These are phyloP conservation scores for Lentinula novae-zelandiae DNA, from an alignment of 1,284 basidiomycete species.

Conservation along the genomic window DNA sequence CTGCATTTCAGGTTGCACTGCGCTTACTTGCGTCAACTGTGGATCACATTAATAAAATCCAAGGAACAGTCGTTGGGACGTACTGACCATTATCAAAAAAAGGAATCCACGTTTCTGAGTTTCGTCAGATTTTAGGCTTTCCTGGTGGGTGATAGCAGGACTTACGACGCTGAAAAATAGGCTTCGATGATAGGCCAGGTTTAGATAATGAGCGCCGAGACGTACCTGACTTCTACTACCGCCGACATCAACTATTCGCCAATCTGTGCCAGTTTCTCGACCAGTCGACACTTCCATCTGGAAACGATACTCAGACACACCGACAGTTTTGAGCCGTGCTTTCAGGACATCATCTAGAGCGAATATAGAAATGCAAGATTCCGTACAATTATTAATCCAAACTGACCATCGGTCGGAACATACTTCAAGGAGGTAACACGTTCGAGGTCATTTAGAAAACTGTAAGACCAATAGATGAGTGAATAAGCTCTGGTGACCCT, in stretches of 20 bases:
- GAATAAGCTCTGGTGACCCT: not conserved
- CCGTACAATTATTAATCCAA: not conserved
- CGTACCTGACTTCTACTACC: constrained; percentile 71
- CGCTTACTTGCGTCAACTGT: constrained; percentile 53
- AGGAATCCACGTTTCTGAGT: constrained; percentile 61
- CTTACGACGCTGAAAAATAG: constrained; percentile 33
- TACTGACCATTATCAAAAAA: constrained; percentile 68
- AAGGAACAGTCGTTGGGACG: constrained; percentile 5
- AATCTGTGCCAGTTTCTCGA: constrained; percentile 68
- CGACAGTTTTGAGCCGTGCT: constrained; percentile 72
- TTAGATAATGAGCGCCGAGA: constrained; percentile 15
- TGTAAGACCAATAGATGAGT: constrained; percentile 23
- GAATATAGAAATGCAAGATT: not conserved
- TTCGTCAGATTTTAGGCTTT: constrained; percentile 15
- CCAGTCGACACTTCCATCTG: constrained; percentile 71
- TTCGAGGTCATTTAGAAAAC: constrained; percentile 69
- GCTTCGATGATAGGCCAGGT: constrained; percentile 9
- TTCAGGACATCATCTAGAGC: constrained; percentile 65
- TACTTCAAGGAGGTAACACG: constrained; percentile 61
- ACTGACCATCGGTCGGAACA: constrained; percentile 63
- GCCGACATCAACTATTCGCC: constrained; percentile 78
- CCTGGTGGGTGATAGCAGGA: constrained; percentile 11
- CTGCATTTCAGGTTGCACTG: not conserved
- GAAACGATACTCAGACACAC: constrained; percentile 74
- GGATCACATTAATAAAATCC: not conserved